Percentiles rank a stretch among this genome's conserved stretches.
phyloP scores from a whole-genome alignment of 345 rosid genomes.

The Bretschneidera sinensis region DNA sequence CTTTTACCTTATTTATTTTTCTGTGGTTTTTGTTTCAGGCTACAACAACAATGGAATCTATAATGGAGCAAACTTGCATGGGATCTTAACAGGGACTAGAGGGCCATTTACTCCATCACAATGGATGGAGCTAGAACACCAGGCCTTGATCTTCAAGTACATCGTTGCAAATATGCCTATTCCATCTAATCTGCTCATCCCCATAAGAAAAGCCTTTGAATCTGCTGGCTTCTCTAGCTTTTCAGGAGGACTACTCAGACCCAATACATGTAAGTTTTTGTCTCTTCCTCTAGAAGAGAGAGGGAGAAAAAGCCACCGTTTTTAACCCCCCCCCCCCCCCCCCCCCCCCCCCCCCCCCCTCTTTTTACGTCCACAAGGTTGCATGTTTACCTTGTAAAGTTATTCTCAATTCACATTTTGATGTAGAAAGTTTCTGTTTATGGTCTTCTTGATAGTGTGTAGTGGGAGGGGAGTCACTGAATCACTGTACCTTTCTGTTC shows the following conservation, averaged over 20 bases:
- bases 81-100: conserved; percentile 34
- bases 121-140: conserved; percentile 95
- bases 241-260: conserved; percentile 36
- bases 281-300: neutral
- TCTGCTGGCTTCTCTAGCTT: conserved; percentile 44
- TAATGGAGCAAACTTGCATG: conserved; percentile 37
- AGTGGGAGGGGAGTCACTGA: neutral
- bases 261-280: conserved; percentile 49
- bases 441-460: neutral
- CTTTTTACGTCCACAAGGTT: too few species aligned
- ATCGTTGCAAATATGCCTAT: conserved; percentile 70
- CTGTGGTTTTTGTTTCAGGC: conserved; percentile 25
- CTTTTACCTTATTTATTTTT: too few species aligned
- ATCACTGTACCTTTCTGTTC: neutral
- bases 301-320: neutral
- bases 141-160: conserved; percentile 88
- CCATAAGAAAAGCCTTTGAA: conserved; percentile 70
- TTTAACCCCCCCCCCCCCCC: too few species aligned
- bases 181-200: conserved; percentile 67
- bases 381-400: neutral
- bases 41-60: conserved; percentile 28
- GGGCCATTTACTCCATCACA: conserved; percentile 69
- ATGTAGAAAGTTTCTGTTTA: neutral
- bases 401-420: neutral
- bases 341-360: too few species aligned